Evolutionary conservation across 768 basidiomycete genomes (phyloP), one percentile per base, ranked within the genome.

Genomic region (Lactarius pseudohatsudake): DNA sequence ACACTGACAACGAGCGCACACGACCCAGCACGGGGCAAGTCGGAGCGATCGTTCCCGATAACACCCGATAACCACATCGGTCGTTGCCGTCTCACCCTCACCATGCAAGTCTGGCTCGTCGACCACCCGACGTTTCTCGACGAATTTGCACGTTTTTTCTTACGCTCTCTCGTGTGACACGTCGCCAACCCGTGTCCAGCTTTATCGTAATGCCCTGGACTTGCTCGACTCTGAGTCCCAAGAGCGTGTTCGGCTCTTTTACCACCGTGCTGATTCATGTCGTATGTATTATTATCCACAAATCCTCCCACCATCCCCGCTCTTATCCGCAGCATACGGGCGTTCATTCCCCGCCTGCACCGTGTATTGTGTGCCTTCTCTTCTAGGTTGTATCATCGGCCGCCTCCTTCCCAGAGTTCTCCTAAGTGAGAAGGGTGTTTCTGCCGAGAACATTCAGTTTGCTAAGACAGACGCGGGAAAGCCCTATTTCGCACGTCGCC

Each of bases 201-300:
- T 89, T 26, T 93, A 87, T 75, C 81, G 85, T 54, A 75, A 77
- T 7, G 87, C 83, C 20, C 81, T 94, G 32, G 72, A 74, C 9
- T 77, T 83, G 58, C 77, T 94, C 54, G 89, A 92, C 73, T 66
- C 77, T 10, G 81, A 82, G 28, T 85, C 87, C 54, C 80, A 77
- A 64, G 71, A 80, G 50, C 84, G 84, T 57, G 84, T 94, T 72
- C 79, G 81, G 68, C 82, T 81, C 64, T 94, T 89, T 72, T 86
- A 85, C 75, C 85, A 83, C 67, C 84, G 87, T 57, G 85, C 86
- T 71, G 92, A 94, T 74, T 84, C 89, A 26, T 91, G 88, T 77
- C 81, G 92, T 93, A 75, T 75, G 85, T 26, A 20, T 26, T 32
- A 16, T 30, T 22, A 9, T 43, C 6, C 36, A 40, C 0, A 15